Percentiles rank a stretch among this genome's conserved stretches.
Conservation (phyloP, 345 rosid genomes). For the Gossypium longicalyx region DNA sequence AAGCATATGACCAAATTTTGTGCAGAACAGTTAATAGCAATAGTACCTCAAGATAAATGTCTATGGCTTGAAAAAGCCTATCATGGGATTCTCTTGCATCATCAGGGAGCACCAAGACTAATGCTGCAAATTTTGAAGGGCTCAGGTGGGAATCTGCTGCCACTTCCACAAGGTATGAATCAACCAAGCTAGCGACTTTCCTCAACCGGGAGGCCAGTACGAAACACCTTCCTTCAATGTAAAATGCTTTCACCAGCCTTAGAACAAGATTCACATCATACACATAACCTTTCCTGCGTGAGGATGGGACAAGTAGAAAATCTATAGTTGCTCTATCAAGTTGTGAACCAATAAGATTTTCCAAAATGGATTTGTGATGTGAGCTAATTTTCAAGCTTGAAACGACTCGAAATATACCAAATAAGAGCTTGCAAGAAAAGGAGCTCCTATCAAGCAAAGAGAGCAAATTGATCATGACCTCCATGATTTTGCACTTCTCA, state of each 20-base stretch:
- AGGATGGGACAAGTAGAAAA: slow-evolving; percentile 38
- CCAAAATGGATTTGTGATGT: slow-evolving; percentile 24
- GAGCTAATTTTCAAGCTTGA: slow-evolving; percentile 28
- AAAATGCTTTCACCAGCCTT: slow-evolving; percentile 37
- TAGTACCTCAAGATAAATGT: slow-evolving; percentile 47
- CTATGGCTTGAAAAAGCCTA: slow-evolving; percentile 41
- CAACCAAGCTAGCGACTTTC: slow-evolving; percentile 41
- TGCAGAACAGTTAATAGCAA: background rate
- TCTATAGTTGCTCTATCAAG: slow-evolving; percentile 49
- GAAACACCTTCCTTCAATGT: slow-evolving; percentile 15
- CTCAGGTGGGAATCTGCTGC: slow-evolving; percentile 40
- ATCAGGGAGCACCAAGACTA: slow-evolving; percentile 38
- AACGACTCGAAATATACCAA: slow-evolving; percentile 27
- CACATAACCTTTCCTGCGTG: slow-evolving; percentile 11
- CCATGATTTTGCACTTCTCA: slow-evolving; percentile 32
- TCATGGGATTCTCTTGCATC: slow-evolving; percentile 40
- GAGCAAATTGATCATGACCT: slow-evolving; percentile 28
- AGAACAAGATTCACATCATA: slow-evolving; percentile 48
- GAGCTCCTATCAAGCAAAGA: slow-evolving; percentile 28
- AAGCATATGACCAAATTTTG: background rate
- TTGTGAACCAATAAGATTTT: slow-evolving; percentile 39
- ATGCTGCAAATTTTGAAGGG: slow-evolving; percentile 34
- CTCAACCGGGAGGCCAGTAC: slow-evolving; percentile 14
- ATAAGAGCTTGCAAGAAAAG: slow-evolving; percentile 41
- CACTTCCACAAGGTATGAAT: slow-evolving; percentile 45